Evolutionary conservation across 169 alveolate species (phyloP).

Genomic region (Perkinsus chesapeaki): DNA sequence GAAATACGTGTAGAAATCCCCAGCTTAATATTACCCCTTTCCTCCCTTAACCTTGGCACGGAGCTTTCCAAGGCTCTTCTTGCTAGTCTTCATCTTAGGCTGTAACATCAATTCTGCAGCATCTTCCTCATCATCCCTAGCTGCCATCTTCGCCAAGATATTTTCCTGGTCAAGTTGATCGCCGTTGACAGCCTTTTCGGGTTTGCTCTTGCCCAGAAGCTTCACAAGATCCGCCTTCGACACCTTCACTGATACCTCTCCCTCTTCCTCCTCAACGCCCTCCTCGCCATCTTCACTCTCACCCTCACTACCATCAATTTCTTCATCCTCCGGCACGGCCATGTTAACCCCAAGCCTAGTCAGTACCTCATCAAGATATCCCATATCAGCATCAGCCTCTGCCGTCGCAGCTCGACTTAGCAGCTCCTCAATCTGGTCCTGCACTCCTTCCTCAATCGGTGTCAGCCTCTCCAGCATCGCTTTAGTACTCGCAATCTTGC

Average conservation of each 20-base stretch:
- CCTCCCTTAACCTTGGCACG: not conserved
- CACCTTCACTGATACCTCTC: not conserved
- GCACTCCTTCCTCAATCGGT: not conserved
- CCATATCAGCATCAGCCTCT: not conserved
- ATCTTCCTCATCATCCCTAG: not conserved
- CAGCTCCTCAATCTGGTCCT: not conserved
- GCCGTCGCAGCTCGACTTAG: not conserved
- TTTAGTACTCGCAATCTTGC: not conserved
- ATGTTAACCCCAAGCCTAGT: not conserved
- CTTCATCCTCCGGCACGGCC: not conserved
- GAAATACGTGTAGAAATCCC: no score
- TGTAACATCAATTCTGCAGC: not conserved
- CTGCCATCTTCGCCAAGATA: not conserved
- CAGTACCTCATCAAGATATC: not conserved
- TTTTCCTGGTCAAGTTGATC: not conserved
- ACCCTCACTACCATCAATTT: not conserved
- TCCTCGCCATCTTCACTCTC: not conserved
- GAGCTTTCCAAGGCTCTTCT: not conserved
- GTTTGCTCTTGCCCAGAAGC: not conserved
- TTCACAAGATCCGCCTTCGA: not conserved
- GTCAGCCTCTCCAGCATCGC: not conserved
- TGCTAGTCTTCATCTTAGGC: not conserved
- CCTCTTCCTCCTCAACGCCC: not conserved
- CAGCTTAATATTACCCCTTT: not conserved
- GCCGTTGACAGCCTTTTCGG: not conserved